A percentile compares a stretch with the other conserved stretches of the same genome.
phyloP scores from a whole-genome alignment of 1,284 basidiomycete genomes.

The Xerocomus tenax region DNA sequence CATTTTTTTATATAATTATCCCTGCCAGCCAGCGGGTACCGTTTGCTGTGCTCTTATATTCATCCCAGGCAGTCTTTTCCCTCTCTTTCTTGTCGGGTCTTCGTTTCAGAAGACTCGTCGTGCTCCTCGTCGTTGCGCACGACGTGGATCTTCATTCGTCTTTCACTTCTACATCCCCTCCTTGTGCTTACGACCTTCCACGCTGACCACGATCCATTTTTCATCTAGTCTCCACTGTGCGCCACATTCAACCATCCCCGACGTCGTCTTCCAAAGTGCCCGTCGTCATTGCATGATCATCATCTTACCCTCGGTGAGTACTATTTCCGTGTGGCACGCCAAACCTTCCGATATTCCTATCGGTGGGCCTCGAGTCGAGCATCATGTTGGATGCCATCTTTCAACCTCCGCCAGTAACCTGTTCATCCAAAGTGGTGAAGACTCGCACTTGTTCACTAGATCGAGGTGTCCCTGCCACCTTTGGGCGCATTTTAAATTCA shows the following conservation, averaged over 20 bases:
- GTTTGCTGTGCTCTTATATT: constrained; percentile 29
- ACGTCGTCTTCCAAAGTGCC: constrained; percentile 19
- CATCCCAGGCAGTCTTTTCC: constrained; percentile 19
- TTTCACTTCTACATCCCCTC: constrained; percentile 28
- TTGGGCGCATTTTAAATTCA: constrained; percentile 13
- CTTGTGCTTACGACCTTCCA: constrained; percentile 42
- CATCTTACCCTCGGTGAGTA: constrained; percentile 21
- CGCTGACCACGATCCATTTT: constrained; percentile 45
- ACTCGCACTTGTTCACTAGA: not conserved
- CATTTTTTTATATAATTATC: constrained; percentile 15
- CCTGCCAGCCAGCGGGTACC: constrained; percentile 7
- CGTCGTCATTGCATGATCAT: constrained; percentile 28
- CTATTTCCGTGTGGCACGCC: constrained; percentile 5
- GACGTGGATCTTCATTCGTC: constrained; percentile 18
- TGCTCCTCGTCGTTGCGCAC: constrained; percentile 29
- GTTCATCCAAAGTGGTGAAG: constrained; percentile 6
- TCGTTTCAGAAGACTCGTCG: constrained; percentile 23
- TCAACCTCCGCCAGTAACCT: constrained; percentile 7
- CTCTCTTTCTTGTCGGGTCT: constrained; percentile 26
- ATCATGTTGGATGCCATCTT: constrained; percentile 14
- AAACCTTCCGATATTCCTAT: constrained; percentile 2
- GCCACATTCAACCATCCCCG: constrained; percentile 22
- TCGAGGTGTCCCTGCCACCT: not conserved
- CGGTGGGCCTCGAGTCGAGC: not conserved
- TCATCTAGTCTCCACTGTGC: constrained; percentile 30